Conservation (phyloP, 2,329 filamentous ascomycete species). For the Pyrenochaeta sp. region DNA sequence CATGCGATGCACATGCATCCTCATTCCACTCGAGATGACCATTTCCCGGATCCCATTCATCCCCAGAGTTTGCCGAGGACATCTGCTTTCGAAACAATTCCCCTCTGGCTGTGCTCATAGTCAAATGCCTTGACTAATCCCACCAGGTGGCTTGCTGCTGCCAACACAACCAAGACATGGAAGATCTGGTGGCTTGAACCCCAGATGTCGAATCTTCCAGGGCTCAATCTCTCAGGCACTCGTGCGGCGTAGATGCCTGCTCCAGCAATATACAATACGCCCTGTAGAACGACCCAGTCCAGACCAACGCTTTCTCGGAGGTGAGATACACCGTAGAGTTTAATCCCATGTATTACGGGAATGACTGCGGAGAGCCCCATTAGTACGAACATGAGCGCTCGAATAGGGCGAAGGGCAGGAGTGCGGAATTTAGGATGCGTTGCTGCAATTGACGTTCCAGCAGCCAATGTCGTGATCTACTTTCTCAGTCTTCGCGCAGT, state of each 20-base stretch:
- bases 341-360: slow-evolving; percentile 79
- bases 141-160: slow-evolving; percentile 80
- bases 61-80: slow-evolving; percentile 2
- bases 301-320: slow-evolving; percentile 80
- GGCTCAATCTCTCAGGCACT: slow-evolving; percentile 80
- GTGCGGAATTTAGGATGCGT: slow-evolving; percentile 85
- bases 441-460: slow-evolving; percentile 78
- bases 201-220: slow-evolving; percentile 86
- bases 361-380: slow-evolving; percentile 85
- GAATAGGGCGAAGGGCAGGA: slow-evolving; percentile 81
- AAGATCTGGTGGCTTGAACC: slow-evolving; percentile 97
- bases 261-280: slow-evolving; percentile 82
- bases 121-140: slow-evolving; percentile 87
- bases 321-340: slow-evolving; percentile 69
- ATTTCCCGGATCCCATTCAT: no score
- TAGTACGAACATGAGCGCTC: slow-evolving; percentile 86
- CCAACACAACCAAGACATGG: slow-evolving; percentile 85
- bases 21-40: no score
- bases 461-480: slow-evolving; percentile 78
- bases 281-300: slow-evolving; percentile 80
- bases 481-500: background rate
- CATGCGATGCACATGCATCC: background rate
- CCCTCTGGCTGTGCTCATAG: slow-evolving; percentile 69
- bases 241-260: slow-evolving; percentile 86
- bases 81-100: slow-evolving; percentile 10